Evolutionary conservation across 805 yeast species (phyloP).

Genomic region (Martiniozyma abietophila): DNA sequence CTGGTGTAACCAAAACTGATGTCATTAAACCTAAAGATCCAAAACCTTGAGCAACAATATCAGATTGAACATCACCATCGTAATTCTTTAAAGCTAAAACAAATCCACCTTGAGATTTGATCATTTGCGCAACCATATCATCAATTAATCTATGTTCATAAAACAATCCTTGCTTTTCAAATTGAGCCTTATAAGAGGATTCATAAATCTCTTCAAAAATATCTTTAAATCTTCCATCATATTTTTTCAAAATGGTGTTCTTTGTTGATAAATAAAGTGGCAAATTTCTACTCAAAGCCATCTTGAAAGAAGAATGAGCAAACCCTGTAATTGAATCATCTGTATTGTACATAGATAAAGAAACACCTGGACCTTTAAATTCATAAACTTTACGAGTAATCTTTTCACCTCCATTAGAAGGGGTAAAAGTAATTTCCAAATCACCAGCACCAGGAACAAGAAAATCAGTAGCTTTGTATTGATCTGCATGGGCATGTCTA

Average conservation of each 20-base stretch:
- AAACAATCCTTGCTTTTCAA: constrained; percentile 53
- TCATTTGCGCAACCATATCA: constrained; percentile 86
- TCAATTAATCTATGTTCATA: constrained; percentile 79
- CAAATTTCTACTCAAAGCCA: constrained; percentile 56
- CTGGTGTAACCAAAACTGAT: constrained; percentile 73
- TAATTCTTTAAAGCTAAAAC: constrained; percentile 75
- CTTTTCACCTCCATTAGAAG: constrained; percentile 44
- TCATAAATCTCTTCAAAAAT: constrained; percentile 65
- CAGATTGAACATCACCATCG: constrained; percentile 82
- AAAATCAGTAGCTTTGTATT: constrained; percentile 72
- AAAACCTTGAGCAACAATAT: constrained; percentile 81
- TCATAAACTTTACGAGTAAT: constrained; percentile 47
- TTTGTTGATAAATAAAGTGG: constrained; percentile 66
- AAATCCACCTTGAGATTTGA: constrained; percentile 76
- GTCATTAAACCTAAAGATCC: constrained; percentile 83
- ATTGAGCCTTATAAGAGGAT: constrained; percentile 41
- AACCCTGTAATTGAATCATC: constrained; percentile 69
- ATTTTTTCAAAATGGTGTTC: constrained; percentile 72
- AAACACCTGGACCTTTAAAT: constrained; percentile 63
- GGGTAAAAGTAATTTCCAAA: constrained; percentile 57
- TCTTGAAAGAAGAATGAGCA: constrained; percentile 71
- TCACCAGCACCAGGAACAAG: constrained; percentile 60
- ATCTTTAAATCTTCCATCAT: constrained; percentile 77
- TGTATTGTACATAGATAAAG: constrained; percentile 76
- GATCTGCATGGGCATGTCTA: constrained; percentile 82